These are phyloP conservation scores for Rubus idaeus DNA, from an alignment of 306 rosid species.

Conservation along the genomic window DNA sequence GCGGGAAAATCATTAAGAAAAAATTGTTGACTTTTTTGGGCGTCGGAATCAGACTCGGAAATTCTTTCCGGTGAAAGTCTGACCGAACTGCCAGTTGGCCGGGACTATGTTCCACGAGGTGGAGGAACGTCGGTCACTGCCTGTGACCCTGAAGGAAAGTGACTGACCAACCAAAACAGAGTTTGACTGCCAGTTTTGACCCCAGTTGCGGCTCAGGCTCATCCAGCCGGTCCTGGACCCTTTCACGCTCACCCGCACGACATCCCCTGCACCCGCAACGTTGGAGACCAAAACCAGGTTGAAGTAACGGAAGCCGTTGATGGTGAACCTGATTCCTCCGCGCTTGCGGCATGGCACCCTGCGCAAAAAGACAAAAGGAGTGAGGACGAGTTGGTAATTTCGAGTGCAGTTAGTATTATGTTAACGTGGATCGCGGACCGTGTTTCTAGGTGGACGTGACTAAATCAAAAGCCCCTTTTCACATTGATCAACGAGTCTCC, in stretches of 20 bases:
- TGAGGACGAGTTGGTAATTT: slow-evolving; percentile 15
- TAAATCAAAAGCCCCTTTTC: not conserved
- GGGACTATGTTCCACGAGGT: slow-evolving; percentile 92
- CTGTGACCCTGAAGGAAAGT: slow-evolving; percentile 68
- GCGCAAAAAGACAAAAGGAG: slow-evolving; percentile 21
- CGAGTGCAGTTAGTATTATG: fast-evolving
- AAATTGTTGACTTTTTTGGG: not conserved
- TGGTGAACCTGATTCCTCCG: slow-evolving; percentile 80
- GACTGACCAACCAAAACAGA: slow-evolving; percentile 83
- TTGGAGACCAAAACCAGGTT: slow-evolving; percentile 80
- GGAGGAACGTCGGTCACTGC: slow-evolving; percentile 81
- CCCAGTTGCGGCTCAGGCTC: slow-evolving; percentile 94
- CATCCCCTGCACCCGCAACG: slow-evolving; percentile 97
- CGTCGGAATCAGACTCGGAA: slow-evolving; percentile 53
- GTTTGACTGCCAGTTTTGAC: slow-evolving; percentile 97
- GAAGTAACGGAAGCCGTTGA: slow-evolving; percentile 89
- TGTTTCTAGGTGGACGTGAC: slow-evolving; percentile 18
- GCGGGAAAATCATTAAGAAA: slow-evolving; percentile 19
- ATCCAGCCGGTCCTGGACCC: slow-evolving; percentile 78
- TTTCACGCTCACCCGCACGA: slow-evolving; percentile 69
- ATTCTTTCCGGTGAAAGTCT: slow-evolving; percentile 89
- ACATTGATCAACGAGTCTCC: slow-evolving; percentile 7
- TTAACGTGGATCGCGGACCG: slow-evolving; percentile 13
- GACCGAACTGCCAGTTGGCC: slow-evolving; percentile 87
- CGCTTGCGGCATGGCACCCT: slow-evolving; percentile 94